Conservation (phyloP, 495 filamentous ascomycete genomes). For the Aspergillus steynii region DNA sequence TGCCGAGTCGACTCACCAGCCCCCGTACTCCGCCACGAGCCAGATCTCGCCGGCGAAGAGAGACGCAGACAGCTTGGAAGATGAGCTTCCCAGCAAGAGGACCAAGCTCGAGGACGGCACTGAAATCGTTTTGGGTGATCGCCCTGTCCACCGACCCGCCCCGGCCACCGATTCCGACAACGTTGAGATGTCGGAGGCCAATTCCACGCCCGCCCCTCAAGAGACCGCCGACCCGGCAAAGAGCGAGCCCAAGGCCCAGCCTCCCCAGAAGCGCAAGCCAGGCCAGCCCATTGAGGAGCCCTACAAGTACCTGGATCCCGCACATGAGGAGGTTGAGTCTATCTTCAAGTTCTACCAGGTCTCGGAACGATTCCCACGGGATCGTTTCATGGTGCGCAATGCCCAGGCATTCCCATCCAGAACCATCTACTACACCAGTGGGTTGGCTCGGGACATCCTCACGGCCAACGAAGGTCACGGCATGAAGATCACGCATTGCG, state of each 20-base stretch:
- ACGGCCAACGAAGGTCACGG: slow-evolving; percentile 79
- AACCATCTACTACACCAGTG: slow-evolving; percentile 92
- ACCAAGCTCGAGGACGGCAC: slow-evolving; percentile 48
- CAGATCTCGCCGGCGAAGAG: slow-evolving; percentile 37
- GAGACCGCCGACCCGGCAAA: slow-evolving; percentile 18
- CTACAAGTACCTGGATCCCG: slow-evolving; percentile 79
- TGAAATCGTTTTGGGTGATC: slow-evolving; percentile 48
- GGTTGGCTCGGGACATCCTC: slow-evolving; percentile 81
- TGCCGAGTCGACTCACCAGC: slow-evolving; percentile 41
- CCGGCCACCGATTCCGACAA: slow-evolving; percentile 43
- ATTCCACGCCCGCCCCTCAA: slow-evolving; percentile 24
- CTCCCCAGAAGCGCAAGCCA: slow-evolving; percentile 44
- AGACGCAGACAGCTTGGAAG: slow-evolving; percentile 41
- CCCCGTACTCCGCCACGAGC: slow-evolving; percentile 39
- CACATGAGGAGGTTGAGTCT: slow-evolving; percentile 69
- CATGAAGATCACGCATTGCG: slow-evolving; percentile 93
- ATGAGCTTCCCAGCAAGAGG: slow-evolving; percentile 46
- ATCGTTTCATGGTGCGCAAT: slow-evolving; percentile 96
- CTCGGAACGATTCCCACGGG: slow-evolving; percentile 76
- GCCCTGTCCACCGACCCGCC: slow-evolving; percentile 50
- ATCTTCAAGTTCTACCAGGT: slow-evolving; percentile 83
- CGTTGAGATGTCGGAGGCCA: slow-evolving; percentile 33
- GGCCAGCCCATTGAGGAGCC: slow-evolving; percentile 74
- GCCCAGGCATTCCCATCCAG: slow-evolving; percentile 76
- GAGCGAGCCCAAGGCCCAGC: slow-evolving; percentile 20